Base-by-base conservation (phyloP, 305 asterid genomes). In the Salvia sclarea region DNA sequence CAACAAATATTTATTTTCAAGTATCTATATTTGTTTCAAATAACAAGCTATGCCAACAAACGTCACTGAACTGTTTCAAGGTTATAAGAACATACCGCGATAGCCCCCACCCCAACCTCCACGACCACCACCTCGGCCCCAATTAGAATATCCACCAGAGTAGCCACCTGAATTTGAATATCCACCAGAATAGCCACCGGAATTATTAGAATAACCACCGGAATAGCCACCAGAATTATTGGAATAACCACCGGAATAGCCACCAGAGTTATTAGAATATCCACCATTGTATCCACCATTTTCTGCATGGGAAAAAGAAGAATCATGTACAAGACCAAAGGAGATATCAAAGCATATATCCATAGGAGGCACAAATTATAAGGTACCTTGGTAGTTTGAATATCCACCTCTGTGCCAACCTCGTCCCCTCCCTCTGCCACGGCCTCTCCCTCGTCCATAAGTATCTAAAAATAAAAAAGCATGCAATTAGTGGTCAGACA, bases 361-460 rank as follows among this genome's bases (percentile, higher is more conserved):
- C 18, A 25, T 45, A 6, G 47, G 33, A 61, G 52, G 75, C 52
- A 74, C 10, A 48, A 69, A 60, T 37, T 33, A 50, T 38, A 16
- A 25, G 56, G 61, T 82, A 87, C 97, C 97, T 77, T 81, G 91
- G 80, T 86, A 88, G 79, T 88, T 88, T 60, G 80, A 78, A 73
- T 88, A 86, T 79, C 96, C 98, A 79, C 95, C 97, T 79, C 94
- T 84, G 85, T 77, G 86, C 93, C 89, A 90, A 75, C 96, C 95
- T 53, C 87, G 86, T 3, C 95, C 97, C 76, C 96, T 84, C 31
- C 93, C 98, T 76, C 95, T 84, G 61, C 97, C 98, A 81, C 92
- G 89, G 71, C 92, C 96, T 43, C 95, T 77, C 44, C 96, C 96
- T 64, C 91, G 83, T 56, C 82, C 96, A 80, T 90, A 88, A 57